Evolutionary conservation across 805 yeast genomes (phyloP).

Genomic region (Myxozyma neglecta): DNA sequence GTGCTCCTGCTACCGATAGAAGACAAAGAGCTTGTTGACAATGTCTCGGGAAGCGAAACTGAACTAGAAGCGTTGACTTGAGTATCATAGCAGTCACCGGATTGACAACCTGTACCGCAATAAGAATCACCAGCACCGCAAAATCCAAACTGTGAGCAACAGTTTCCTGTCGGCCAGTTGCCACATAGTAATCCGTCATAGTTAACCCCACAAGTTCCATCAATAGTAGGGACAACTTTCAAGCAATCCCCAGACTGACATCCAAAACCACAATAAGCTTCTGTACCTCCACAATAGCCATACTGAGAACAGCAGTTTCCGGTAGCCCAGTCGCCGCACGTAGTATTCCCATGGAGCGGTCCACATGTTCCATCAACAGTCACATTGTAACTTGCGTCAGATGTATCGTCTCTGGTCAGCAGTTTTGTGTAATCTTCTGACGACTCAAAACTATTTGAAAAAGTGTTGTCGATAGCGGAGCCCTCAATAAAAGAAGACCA

Average conservation of each 20-base stretch:
- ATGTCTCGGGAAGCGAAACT: not conserved
- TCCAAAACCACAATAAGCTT: constrained; percentile 14
- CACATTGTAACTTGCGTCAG: not conserved
- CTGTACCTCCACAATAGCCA: constrained; percentile 22
- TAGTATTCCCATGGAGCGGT: constrained; percentile 5
- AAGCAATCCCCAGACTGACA: constrained; percentile 4
- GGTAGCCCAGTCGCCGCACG: constrained; percentile 11
- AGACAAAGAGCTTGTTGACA: not conserved
- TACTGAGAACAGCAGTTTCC: constrained; percentile 26
- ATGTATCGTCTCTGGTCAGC: not conserved
- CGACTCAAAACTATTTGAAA: not conserved
- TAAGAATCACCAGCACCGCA: constrained; percentile 18
- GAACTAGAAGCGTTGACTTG: not conserved
- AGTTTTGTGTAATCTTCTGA: not conserved
- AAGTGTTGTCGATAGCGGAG: not conserved
- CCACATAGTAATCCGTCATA: constrained; percentile 18
- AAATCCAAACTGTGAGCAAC: constrained; percentile 23
- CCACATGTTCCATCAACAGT: constrained; percentile 28
- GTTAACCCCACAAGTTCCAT: constrained; percentile 1
- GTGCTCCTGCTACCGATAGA: not conserved
- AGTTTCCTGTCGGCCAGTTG: constrained; percentile 20
- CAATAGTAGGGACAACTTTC: not conserved
- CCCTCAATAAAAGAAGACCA: not conserved
- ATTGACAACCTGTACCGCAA: constrained; percentile 19
- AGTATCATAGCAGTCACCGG: not conserved